Percentiles rank a stretch among this genome's conserved stretches.
phyloP scores from a whole-genome alignment of 768 basidiomycete genomes.

The Rhizopogon vinicolor region DNA sequence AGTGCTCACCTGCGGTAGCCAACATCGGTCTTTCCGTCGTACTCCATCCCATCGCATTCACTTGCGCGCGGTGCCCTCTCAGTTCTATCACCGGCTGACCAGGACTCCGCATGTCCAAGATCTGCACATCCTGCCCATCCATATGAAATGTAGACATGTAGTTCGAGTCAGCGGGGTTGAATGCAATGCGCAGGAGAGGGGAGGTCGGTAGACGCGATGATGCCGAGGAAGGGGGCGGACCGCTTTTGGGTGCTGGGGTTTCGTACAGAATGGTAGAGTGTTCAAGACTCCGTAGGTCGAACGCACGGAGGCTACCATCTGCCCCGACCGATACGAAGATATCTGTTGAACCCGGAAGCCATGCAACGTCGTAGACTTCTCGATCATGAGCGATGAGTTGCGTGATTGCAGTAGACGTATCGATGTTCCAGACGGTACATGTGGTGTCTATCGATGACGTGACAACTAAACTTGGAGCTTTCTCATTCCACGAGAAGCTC shows the following conservation, averaged over 20 bases:
- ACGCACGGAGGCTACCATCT: constrained; percentile 93
- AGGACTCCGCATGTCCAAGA: constrained; percentile 95
- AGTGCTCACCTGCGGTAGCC: constrained; percentile 73
- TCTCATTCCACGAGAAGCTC: constrained; percentile 97
- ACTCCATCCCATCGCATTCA: constrained; percentile 92
- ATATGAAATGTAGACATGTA: constrained; percentile 98
- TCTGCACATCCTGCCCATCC: constrained; percentile 85
- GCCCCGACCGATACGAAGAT: constrained; percentile 98
- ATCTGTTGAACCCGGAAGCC: constrained; percentile 93
- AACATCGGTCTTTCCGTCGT: constrained; percentile 77
- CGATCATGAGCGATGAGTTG: constrained; percentile 97
- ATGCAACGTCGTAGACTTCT: constrained; percentile 97
- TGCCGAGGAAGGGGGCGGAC: constrained; percentile 52
- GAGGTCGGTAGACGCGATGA: constrained; percentile 70
- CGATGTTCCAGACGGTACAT: constrained; percentile 98
- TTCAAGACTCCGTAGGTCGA: constrained; percentile 93
- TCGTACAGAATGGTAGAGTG: constrained; percentile 99
- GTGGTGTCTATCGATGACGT: constrained; percentile 99
- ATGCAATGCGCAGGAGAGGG: constrained; percentile 81
- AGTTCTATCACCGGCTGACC: constrained; percentile 94
- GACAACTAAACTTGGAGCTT: constrained; percentile 85
- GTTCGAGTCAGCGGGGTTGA: constrained; percentile 88
- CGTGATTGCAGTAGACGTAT: constrained; percentile 88
- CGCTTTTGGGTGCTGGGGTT: constrained; percentile 75
- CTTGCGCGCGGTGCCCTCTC: constrained; percentile 71